Evolutionary conservation across 805 yeast genomes (phyloP), one percentile per base, ranked within the genome.

Genomic region (Candida tibetensis): DNA sequence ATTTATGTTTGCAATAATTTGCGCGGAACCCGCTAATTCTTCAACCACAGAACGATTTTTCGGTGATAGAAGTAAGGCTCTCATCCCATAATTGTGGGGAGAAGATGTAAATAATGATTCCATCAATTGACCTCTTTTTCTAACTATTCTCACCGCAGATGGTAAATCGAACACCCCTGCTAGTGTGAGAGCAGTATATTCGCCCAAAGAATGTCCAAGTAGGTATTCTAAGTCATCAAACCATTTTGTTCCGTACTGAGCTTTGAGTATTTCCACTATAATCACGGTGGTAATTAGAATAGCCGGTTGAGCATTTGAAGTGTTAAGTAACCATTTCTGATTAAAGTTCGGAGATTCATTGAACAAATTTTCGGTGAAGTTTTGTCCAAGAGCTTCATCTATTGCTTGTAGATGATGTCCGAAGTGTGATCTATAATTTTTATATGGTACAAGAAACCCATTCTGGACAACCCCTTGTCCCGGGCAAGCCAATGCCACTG

Each of bases 241-340:
- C 25, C 9, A 7, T 7, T 21, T 10, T 3, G 54, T 32, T 3
- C 51, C 60, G 13, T 49, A 41, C 5, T 40, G 34, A 15, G 47
- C 36, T 5, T 51, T 47, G 14, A 60, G 4, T 9, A 58, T 32
- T 16, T 55, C 47, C 41, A 47, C 48, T 7, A 62, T 52, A 3
- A 66, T 52, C 34, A 51, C 58, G 17, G 76, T 63, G 3, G 76
- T 55, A 2, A 72, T 60, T 21, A 76, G 54, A 8, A 76, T 69
- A 17, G 79, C 71, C 3, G 81, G 81, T 59, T 77, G 82, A 16
- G 80, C 79, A 47, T 71, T 49, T 29, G 68, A 57, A 0, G 79
- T 74, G 18, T 56, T 47, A 8, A 37, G 21, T 15, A 60, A 32
- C 62, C 65, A 62, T 4, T 34, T 12, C 12, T 38, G 40, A 5